phyloP scores from a whole-genome alignment of 768 basidiomycete genomes.

The Austroboletus festivus region DNA sequence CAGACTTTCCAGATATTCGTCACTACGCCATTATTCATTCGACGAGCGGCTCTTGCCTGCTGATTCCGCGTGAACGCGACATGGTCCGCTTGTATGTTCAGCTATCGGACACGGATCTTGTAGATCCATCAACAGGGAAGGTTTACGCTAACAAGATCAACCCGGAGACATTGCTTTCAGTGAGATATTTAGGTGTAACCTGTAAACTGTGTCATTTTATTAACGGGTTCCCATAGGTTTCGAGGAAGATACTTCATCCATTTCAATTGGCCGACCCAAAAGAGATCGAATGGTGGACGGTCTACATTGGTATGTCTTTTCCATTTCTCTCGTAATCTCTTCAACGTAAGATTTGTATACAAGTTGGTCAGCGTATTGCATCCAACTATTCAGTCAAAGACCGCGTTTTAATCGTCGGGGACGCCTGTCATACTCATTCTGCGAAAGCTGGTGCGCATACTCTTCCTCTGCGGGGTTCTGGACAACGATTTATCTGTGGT shows the following conservation, averaged over 20 bases:
- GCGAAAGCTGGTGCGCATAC: slow-evolving; percentile 49
- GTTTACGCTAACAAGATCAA: neutral
- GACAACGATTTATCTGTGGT: neutral
- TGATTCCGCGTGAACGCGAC: slow-evolving; percentile 31
- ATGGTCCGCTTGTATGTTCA: slow-evolving; percentile 67
- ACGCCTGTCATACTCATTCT: slow-evolving; percentile 64
- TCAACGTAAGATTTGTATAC: neutral
- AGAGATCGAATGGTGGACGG: slow-evolving; percentile 62
- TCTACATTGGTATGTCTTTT: slow-evolving; percentile 45
- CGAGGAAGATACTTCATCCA: neutral
- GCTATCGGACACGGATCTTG: slow-evolving; percentile 37
- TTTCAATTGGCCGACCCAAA: slow-evolving; percentile 39
- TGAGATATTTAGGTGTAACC: neutral
- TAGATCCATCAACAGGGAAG: neutral
- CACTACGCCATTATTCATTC: slow-evolving; percentile 62
- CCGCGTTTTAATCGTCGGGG: slow-evolving; percentile 68
- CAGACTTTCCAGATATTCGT: slow-evolving; percentile 70
- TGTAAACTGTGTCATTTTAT: neutral
- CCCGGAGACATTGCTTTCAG: neutral
- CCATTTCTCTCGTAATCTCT: neutral
- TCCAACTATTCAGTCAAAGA: slow-evolving; percentile 52
- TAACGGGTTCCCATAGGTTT: neutral
- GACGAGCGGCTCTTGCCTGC: slow-evolving; percentile 58
- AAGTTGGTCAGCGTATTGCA: slow-evolving; percentile 69
- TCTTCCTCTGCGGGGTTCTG: neutral